Evolutionary conservation across 768 basidiomycete genomes (phyloP).

Genomic region (Udeniomyces megalosporus): DNA sequence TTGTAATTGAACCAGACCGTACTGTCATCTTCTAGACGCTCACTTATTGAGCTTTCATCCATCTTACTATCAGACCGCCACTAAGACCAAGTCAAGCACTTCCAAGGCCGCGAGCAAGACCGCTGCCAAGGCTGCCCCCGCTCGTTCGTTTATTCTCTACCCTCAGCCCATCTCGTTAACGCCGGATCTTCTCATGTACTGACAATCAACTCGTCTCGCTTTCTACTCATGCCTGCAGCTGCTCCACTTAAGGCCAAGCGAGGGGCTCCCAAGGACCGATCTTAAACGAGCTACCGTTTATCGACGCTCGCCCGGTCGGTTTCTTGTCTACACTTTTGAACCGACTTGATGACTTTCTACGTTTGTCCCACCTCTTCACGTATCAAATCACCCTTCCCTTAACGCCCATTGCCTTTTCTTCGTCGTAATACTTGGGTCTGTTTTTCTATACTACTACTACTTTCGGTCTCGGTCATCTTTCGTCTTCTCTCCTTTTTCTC

Average conservation of each 20-base stretch:
- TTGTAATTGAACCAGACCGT: too few species aligned
- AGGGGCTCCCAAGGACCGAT: not conserved
- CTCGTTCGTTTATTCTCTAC: not conserved
- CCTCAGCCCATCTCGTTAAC: not conserved
- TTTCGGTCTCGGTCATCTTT: not conserved
- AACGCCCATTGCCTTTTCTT: not conserved
- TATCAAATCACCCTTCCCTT: not conserved
- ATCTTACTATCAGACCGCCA: slow-evolving; percentile 34
- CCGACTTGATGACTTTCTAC: not conserved
- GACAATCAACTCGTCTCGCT: not conserved
- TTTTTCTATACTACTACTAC: not conserved
- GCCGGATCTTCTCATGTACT: not conserved
- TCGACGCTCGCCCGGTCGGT: not conserved
- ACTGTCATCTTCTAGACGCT: too few species aligned
- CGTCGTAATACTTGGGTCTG: not conserved
- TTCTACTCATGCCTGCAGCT: not conserved
- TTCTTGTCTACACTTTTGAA: not conserved
- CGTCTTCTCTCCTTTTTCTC: not conserved
- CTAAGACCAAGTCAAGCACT: slow-evolving; percentile 18
- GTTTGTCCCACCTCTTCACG: not conserved
- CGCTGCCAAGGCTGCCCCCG: slow-evolving; percentile 9
- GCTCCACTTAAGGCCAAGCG: not conserved
- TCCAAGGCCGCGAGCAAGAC: slow-evolving; percentile 9
- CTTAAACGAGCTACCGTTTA: not conserved
- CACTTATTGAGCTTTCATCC: slow-evolving; percentile 22